phyloP scores from a whole-genome alignment of 1,139 yeast species.

The Trichomonascaceae sp. region DNA sequence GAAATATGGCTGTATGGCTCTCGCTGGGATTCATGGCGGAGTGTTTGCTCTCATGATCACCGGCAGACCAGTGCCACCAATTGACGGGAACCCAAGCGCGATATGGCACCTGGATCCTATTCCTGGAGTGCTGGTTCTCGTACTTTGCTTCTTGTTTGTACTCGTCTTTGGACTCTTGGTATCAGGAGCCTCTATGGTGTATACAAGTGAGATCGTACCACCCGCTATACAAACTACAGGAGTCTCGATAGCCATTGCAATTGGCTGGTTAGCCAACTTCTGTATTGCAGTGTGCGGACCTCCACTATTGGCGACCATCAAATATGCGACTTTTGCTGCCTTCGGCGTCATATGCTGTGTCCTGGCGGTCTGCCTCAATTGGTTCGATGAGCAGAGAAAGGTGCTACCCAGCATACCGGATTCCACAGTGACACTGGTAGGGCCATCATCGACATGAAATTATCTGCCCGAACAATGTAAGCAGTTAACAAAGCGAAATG shows the following conservation, averaged over 20 bases:
- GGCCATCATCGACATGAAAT: too few species aligned
- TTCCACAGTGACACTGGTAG: too few species aligned
- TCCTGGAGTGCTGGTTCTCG: conserved; percentile 32
- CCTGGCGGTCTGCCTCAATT: too few species aligned
- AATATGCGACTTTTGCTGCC: conserved; percentile 4
- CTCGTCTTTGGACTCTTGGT: conserved; percentile 36
- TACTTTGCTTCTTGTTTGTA: conserved; percentile 36
- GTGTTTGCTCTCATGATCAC: conserved; percentile 27
- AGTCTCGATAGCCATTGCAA: conserved; percentile 38
- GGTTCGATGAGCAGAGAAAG: too few species aligned
- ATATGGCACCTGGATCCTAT: conserved; percentile 25
- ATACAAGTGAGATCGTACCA: conserved; percentile 44
- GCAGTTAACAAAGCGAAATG: too few species aligned
- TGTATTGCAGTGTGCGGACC: conserved; percentile 26
- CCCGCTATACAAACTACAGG: conserved; percentile 37
- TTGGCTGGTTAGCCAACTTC: conserved; percentile 41
- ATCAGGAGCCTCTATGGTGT: conserved; percentile 28
- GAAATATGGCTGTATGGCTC: conserved; percentile 19
- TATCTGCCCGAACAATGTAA: too few species aligned
- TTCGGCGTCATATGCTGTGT: conserved; percentile 1
- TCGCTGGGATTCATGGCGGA: conserved; percentile 29
- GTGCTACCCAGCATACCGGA: too few species aligned
- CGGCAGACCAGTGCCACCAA: conserved; percentile 6
- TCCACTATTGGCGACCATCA: conserved; percentile 19
- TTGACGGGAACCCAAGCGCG: conserved; percentile 11